These are phyloP conservation scores for Apostasia ramifera DNA, from an alignment of 106 monocot species.

Conservation along the genomic window DNA sequence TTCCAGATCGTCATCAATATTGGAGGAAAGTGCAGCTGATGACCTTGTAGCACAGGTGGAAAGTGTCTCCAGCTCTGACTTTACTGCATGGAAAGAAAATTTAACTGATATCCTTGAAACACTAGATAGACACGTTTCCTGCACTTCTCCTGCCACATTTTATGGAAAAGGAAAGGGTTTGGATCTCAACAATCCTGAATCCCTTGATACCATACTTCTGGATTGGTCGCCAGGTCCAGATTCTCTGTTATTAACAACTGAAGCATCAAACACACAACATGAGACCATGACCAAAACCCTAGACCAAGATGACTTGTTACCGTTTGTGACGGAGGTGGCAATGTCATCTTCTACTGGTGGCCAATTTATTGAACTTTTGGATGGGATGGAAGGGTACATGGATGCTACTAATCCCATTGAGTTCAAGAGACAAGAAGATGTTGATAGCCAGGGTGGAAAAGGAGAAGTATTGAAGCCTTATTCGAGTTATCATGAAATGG, in stretches of 20 bases:
- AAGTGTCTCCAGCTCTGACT: background rate
- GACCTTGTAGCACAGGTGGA: background rate
- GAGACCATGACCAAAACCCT: constrained; percentile 10
- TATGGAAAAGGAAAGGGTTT: constrained; percentile 57
- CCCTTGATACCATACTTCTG: constrained; percentile 23
- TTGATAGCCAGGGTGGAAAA: constrained; percentile 40
- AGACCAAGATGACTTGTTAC: constrained; percentile 22
- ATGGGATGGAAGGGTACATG: constrained; percentile 68
- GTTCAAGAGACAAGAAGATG: constrained; percentile 59
- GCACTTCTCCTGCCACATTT: constrained; percentile 34
- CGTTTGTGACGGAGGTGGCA: constrained; percentile 12
- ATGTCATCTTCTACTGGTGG: constrained; percentile 8
- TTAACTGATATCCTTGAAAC: background rate
- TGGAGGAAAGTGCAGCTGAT: background rate
- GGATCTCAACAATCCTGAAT: constrained; percentile 30
- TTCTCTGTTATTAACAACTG: constrained; percentile 12
- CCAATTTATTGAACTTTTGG: constrained; percentile 37
- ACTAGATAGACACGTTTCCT: background rate
- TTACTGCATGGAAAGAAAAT: background rate
- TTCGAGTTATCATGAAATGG: constrained; percentile 12
- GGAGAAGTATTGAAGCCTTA: constrained; percentile 25
- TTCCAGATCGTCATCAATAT: background rate
- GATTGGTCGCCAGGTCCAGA: constrained; percentile 24
- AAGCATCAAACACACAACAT: constrained; percentile 11
- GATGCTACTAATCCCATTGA: constrained; percentile 68